phyloP scores from a whole-genome alignment of 805 yeast genomes.

The Saturnispora sekii region DNA sequence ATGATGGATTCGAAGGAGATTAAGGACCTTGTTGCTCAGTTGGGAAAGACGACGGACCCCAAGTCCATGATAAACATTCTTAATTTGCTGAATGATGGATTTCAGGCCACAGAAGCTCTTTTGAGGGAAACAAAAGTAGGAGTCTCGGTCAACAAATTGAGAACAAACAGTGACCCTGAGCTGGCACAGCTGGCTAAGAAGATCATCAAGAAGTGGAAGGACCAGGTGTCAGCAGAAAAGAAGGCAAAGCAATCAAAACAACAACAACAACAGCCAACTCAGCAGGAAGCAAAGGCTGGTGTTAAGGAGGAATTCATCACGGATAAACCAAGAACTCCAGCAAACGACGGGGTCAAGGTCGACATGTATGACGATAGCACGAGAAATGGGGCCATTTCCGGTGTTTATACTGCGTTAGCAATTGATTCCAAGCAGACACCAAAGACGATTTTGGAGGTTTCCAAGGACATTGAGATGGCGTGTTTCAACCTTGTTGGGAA shows the following conservation, averaged over 20 bases:
- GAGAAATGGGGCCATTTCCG: slow-evolving; percentile 75
- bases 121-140: slow-evolving; percentile 95
- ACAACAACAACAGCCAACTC: neutral
- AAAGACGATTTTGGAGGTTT: slow-evolving; percentile 45
- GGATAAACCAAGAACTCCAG: slow-evolving; percentile 61
- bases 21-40: slow-evolving; percentile 52
- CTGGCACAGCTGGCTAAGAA: slow-evolving; percentile 65
- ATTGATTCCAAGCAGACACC: slow-evolving; percentile 54
- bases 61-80: slow-evolving; percentile 59
- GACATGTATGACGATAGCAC: slow-evolving; percentile 63
- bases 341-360: slow-evolving; percentile 70
- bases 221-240: slow-evolving; percentile 66
- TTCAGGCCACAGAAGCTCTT: slow-evolving; percentile 75
- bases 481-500: slow-evolving; percentile 53
- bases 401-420: slow-evolving; percentile 83
- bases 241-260: slow-evolving; percentile 14
- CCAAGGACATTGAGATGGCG: slow-evolving; percentile 64
- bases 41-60: slow-evolving; percentile 65
- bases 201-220: slow-evolving; percentile 85
- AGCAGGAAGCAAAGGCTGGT: slow-evolving; percentile 3
- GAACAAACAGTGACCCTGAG: slow-evolving; percentile 58
- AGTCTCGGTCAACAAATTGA: slow-evolving; percentile 84
- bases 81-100: slow-evolving; percentile 54
- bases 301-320: slow-evolving; percentile 10
- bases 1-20: slow-evolving; percentile 55